A percentile compares a stretch with the other conserved stretches of the same genome.
Conservation (phyloP, 2,329 filamentous ascomycete genomes). For the Chrysosporium queenslandicum region DNA sequence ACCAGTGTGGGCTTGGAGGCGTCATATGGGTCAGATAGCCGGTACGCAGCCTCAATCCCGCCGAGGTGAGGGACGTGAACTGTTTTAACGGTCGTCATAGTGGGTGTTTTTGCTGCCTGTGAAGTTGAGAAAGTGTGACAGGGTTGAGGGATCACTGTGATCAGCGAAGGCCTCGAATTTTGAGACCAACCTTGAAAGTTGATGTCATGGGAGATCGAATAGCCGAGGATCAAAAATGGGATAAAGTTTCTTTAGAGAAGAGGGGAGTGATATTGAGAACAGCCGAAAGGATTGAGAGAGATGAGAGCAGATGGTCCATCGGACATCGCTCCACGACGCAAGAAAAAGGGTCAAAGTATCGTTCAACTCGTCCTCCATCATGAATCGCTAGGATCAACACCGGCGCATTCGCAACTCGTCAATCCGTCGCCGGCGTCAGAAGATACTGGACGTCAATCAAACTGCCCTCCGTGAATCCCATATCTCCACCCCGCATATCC, state of each 20-base stretch:
- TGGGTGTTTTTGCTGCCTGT: neutral
- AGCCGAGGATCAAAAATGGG: neutral
- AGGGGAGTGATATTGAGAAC: too few species aligned
- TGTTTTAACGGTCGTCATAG: conserved; percentile 21
- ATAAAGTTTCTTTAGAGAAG: neutral
- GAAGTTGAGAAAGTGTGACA: neutral
- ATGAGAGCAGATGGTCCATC: too few species aligned
- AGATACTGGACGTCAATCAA: too few species aligned
- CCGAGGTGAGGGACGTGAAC: conserved; percentile 42
- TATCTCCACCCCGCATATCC: conserved; percentile 13
- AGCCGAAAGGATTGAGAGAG: too few species aligned
- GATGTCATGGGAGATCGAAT: neutral
- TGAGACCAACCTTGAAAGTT: neutral
- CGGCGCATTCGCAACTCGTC: too few species aligned
- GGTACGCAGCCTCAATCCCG: conserved; percentile 42
- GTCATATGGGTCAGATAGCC: conserved; percentile 39
- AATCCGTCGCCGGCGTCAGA: too few species aligned
- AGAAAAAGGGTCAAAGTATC: too few species aligned
- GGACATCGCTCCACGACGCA: too few species aligned
- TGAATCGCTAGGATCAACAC: too few species aligned
- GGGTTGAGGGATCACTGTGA: neutral
- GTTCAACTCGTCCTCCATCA: too few species aligned
- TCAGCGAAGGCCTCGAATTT: neutral
- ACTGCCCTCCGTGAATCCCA: conserved; percentile 9
- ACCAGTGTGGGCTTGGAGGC: conserved; percentile 43